A percentile compares a stretch with the other conserved stretches of the same genome.
phyloP scores from a whole-genome alignment of 164 flowering plant species.

The Piper longum region DNA sequence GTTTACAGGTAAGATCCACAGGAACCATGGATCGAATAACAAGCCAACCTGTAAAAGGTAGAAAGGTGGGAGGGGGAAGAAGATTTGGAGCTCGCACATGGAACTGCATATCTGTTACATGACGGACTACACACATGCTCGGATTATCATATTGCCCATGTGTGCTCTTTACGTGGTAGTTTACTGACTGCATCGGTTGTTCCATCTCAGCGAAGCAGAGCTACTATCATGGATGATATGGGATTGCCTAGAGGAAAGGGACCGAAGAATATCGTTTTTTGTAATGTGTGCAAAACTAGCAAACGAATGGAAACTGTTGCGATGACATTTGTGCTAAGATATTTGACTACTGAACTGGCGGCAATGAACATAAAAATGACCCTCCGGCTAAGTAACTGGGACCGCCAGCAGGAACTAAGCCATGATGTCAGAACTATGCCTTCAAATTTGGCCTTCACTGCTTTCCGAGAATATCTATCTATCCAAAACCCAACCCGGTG shows the following conservation, averaged over 20 bases:
- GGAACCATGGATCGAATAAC: conserved; percentile 74
- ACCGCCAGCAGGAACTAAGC: neutral
- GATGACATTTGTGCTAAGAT: conserved; percentile 84
- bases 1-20: conserved; percentile 73
- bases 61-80: conserved; percentile 88
- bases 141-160: conserved; percentile 82
- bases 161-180: conserved; percentile 84
- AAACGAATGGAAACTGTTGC: conserved; percentile 94
- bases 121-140: conserved; percentile 91
- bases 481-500: no score
- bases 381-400: conserved; percentile 38
- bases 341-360: conserved; percentile 82
- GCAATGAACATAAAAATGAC: conserved; percentile 87
- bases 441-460: no score
- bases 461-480: no score
- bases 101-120: conserved; percentile 80
- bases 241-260: conserved; percentile 45
- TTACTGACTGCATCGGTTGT: conserved; percentile 48
- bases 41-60: conserved; percentile 81
- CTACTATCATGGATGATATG: conserved; percentile 17
- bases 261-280: conserved; percentile 51
- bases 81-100: conserved; percentile 96
- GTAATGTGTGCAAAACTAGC: conserved; percentile 60
- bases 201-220: conserved; percentile 34
- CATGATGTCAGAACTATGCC: neutral